phyloP scores from a whole-genome alignment of 2,329 filamentous ascomycete species.

The Leptographium flavum region DNA sequence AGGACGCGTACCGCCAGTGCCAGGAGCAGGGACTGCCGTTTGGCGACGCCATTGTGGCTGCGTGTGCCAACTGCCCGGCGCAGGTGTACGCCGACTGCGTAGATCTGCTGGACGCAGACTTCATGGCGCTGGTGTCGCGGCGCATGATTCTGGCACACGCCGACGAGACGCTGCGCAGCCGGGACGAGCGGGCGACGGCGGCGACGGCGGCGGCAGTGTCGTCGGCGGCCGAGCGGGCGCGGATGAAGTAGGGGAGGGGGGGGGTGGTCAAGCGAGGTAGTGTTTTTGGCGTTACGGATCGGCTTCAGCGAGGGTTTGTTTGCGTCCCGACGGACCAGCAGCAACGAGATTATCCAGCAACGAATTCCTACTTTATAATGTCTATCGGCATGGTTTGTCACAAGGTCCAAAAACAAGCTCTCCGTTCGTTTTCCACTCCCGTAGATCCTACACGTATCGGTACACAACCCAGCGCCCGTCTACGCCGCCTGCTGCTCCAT shows the following conservation, averaged over 20 bases:
- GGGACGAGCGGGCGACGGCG: conserved; percentile 5
- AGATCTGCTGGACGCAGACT: conserved; percentile 10
- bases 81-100: conserved; percentile 11
- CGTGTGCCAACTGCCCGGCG: conserved; percentile 12
- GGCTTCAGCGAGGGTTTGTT: no score
- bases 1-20: conserved; percentile 12
- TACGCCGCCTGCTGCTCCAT: conserved; percentile 28
- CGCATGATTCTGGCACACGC: conserved; percentile 12
- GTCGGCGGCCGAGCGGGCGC: not conserved
- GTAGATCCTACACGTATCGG: conserved; percentile 1
- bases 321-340: no score
- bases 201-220: not conserved
- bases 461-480: not conserved
- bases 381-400: no score
- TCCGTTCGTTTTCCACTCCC: not conserved
- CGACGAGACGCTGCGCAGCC: conserved; percentile 7
- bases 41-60: conserved; percentile 7
- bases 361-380: no score
- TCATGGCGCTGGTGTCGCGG: conserved; percentile 11
- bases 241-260: not conserved
- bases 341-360: no score
- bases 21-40: conserved; percentile 10
- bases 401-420: no score
- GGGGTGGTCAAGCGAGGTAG: not conserved
- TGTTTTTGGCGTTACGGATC: no score